These are phyloP conservation scores for Phyllostachys edulis DNA, from an alignment of 176 grass and related monocot genomes.

Conservation along the genomic window DNA sequence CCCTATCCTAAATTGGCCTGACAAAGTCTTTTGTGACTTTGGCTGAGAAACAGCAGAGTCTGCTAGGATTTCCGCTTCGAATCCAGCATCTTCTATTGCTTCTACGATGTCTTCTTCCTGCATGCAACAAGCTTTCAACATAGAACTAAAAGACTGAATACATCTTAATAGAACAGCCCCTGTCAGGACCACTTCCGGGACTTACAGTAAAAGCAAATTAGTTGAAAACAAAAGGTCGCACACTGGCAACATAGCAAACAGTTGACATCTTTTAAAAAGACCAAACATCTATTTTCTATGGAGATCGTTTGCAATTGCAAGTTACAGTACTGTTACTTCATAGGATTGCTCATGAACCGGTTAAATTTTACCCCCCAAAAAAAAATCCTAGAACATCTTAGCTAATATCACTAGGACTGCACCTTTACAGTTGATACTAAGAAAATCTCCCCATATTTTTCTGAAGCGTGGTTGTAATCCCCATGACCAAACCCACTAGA, in stretches of 20 bases:
- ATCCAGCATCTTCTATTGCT: slow-evolving; percentile 91
- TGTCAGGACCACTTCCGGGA: not conserved
- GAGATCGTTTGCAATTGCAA: not conserved
- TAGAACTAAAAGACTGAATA: not conserved
- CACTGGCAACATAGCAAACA: not conserved
- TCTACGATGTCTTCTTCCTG: slow-evolving; percentile 83
- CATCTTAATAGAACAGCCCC: not conserved
- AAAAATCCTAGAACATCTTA: not conserved
- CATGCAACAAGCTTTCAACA: slow-evolving; percentile 38
- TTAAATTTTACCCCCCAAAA: not conserved
- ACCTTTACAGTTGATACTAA: not conserved
- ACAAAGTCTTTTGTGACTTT: slow-evolving; percentile 58
- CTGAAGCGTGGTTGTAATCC: not conserved
- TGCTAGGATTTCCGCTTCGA: slow-evolving; percentile 86
- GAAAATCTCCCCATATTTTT: not conserved
- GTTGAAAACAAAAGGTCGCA: not conserved
- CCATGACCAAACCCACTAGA: not conserved
- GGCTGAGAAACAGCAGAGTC: slow-evolving; percentile 60
- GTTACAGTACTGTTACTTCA: not conserved
- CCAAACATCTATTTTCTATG: not conserved
- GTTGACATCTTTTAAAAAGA: not conserved
- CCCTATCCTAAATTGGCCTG: slow-evolving; percentile 89
- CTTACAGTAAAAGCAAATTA: slow-evolving; percentile 17
- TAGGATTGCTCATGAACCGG: not conserved
- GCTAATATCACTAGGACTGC: not conserved